phyloP scores from a whole-genome alignment of 495 filamentous ascomycete species.

The Aspergillus indologenus region DNA sequence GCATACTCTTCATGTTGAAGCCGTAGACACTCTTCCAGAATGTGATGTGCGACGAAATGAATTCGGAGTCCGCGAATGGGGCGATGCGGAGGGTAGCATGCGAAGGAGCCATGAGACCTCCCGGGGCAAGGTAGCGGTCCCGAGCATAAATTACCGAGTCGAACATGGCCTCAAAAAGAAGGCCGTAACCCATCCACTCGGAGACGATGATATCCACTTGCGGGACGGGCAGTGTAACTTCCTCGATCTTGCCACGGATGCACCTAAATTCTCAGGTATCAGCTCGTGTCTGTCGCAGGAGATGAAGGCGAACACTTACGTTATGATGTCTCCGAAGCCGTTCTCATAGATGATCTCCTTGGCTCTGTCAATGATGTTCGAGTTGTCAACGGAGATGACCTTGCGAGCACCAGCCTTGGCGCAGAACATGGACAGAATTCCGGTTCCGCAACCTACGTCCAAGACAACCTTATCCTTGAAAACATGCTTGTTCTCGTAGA shows the following conservation, averaged over 20 bases:
- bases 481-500: constrained; percentile 80
- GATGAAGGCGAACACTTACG: constrained; percentile 36
- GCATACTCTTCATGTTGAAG: constrained; percentile 56
- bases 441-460: constrained; percentile 91
- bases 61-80: constrained; percentile 82
- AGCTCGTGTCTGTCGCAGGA: neutral
- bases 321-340: constrained; percentile 74
- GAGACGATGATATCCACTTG: constrained; percentile 94
- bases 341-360: constrained; percentile 81
- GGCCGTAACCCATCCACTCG: constrained; percentile 96
- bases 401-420: constrained; percentile 84
- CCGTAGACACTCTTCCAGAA: constrained; percentile 71
- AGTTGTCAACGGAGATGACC: constrained; percentile 92
- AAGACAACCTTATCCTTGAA: constrained; percentile 89
- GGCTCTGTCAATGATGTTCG: constrained; percentile 86
- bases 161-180: constrained; percentile 93
- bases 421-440: constrained; percentile 93
- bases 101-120: constrained; percentile 85
- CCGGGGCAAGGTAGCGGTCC: constrained; percentile 74
- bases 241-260: constrained; percentile 89
- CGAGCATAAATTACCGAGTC: constrained; percentile 88
- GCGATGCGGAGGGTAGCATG: constrained; percentile 84
- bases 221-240: constrained; percentile 72
- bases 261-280: constrained; percentile 33
- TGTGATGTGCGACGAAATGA: constrained; percentile 57